These are phyloP conservation scores for Sporopachydermia lactativora DNA, from an alignment of 805 yeast genomes.

Conservation along the genomic window DNA sequence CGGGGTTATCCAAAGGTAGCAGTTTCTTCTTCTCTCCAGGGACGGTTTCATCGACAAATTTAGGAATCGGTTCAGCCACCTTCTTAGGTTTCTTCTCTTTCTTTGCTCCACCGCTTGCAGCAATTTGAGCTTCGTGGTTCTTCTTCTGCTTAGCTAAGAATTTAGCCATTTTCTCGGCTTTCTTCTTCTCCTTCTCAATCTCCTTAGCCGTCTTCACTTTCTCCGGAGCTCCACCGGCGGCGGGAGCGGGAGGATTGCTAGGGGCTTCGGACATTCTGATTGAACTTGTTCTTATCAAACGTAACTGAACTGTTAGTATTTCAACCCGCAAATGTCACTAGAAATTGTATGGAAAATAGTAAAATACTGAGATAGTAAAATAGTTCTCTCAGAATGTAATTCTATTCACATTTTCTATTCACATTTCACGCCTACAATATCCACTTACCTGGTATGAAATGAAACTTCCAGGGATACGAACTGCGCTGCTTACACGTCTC, in stretches of 20 bases:
- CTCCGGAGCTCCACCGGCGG: slow-evolving; percentile 11
- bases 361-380: too few species aligned
- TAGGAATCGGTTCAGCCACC: slow-evolving; percentile 61
- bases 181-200: slow-evolving; percentile 73
- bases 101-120: slow-evolving; percentile 19
- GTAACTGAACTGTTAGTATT: too few species aligned
- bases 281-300: too few species aligned
- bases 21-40: slow-evolving; percentile 87
- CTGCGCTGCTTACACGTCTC: too few species aligned
- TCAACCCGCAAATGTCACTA: too few species aligned
- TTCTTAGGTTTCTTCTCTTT: slow-evolving; percentile 21
- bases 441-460: too few species aligned
- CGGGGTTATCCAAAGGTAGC: slow-evolving; percentile 79
- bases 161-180: slow-evolving; percentile 79
- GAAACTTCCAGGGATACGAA: too few species aligned
- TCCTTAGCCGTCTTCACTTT: slow-evolving; percentile 63
- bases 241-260: slow-evolving; percentile 1
- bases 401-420: too few species aligned
- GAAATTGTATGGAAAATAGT: too few species aligned
- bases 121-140: slow-evolving; percentile 43
- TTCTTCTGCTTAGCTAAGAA: slow-evolving; percentile 75
- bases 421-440: too few species aligned
- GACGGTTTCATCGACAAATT: slow-evolving; percentile 67
- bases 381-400: too few species aligned
- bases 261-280: neutral